Conservation (phyloP, 164 flowering plant genomes). For the Liriodendron chinense region DNA sequence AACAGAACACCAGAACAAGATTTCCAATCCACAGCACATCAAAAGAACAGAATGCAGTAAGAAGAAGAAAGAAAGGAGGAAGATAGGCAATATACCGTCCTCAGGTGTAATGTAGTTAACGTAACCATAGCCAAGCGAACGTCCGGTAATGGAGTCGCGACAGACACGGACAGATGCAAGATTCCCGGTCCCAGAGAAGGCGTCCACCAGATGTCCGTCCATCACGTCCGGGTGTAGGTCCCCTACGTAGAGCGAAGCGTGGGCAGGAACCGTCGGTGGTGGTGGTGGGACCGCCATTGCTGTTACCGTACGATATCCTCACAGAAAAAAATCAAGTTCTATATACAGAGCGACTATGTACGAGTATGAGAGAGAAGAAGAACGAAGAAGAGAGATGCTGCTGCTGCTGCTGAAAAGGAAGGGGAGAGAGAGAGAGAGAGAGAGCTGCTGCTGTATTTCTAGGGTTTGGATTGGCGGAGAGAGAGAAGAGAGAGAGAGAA, state of each 20-base stretch:
- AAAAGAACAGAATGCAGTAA: neutral
- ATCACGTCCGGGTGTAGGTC: conserved; percentile 70
- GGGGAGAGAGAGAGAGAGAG: neutral
- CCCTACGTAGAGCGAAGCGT: conserved; percentile 77
- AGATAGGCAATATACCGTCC: conserved; percentile 3
- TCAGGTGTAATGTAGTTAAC: conserved; percentile 52
- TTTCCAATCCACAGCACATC: neutral
- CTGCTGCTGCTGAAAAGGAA: neutral
- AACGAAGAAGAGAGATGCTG: neutral
- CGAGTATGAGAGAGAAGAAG: neutral
- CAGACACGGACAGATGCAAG: conserved; percentile 76
- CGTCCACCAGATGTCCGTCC: conserved; percentile 48
- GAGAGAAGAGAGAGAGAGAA: neutral
- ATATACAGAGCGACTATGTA: neutral
- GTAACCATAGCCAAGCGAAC: conserved; percentile 82
- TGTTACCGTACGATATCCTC: neutral
- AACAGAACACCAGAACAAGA: neutral
- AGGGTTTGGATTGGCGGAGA: conserved; percentile 22
- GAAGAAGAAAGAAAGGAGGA: neutral
- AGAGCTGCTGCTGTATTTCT: neutral
- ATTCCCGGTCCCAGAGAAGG: conserved; percentile 40
- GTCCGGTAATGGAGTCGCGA: conserved; percentile 51
- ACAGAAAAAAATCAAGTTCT: too few species aligned
- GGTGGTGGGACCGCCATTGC: conserved; percentile 35
- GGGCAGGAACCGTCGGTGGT: conserved; percentile 21